Conservation (phyloP, 2,329 filamentous ascomycete species). For the Huntiella moniliformis region DNA sequence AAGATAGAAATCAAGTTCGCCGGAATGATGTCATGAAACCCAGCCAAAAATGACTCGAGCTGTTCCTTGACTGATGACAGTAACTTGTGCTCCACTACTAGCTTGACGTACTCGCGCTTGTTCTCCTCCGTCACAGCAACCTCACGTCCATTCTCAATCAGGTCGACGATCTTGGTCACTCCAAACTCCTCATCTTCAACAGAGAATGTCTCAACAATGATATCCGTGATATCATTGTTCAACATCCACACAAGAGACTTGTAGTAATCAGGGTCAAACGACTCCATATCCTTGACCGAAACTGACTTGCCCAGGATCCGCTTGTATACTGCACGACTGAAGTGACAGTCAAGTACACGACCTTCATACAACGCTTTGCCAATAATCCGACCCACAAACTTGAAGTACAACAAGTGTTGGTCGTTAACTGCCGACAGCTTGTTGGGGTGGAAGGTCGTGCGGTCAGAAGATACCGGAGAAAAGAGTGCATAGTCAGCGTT, state of each 20-base stretch:
- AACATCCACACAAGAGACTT: conserved; percentile 98
- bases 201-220: conserved; percentile 91
- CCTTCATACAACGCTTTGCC: conserved; percentile 96
- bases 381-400: conserved; percentile 96
- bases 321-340: conserved; percentile 97
- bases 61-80: conserved; percentile 85
- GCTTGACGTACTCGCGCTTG: conserved; percentile 91
- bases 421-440: conserved; percentile 84
- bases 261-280: conserved; percentile 95
- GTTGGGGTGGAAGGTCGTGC: conserved; percentile 97
- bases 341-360: conserved; percentile 91
- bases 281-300: conserved; percentile 98
- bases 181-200: conserved; percentile 90
- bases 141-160: conserved; percentile 73
- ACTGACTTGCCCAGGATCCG: conserved; percentile 87
- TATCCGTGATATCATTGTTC: conserved; percentile 94
- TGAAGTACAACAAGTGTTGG: conserved; percentile 95
- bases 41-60: conserved; percentile 79
- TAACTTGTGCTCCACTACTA: conserved; percentile 86
- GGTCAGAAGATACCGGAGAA: conserved; percentile 87
- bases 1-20: conserved; percentile 90
- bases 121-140: conserved; percentile 93
- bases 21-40: conserved; percentile 96
- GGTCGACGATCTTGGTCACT: conserved; percentile 68
- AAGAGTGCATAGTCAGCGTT: conserved; percentile 95